Percentiles rank a stretch among this genome's conserved stretches.
Evolutionary conservation across 2,329 filamentous ascomycete species (phyloP).

Genomic region (Shiraia sp.): DNA sequence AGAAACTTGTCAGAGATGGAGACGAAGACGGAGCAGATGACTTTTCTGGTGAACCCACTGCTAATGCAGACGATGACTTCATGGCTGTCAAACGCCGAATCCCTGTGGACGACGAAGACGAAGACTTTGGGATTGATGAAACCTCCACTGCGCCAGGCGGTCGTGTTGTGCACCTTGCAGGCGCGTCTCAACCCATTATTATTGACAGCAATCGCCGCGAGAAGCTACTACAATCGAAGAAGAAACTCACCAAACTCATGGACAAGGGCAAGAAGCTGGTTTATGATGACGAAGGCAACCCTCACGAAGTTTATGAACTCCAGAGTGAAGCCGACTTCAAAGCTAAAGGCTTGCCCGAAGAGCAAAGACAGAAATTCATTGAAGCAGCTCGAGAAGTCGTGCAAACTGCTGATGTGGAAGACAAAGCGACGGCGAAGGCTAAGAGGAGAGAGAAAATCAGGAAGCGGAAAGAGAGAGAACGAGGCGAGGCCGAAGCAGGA

Average conservation of each 20-base stretch:
- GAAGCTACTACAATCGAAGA: slow-evolving; percentile 94
- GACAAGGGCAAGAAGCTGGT: slow-evolving; percentile 82
- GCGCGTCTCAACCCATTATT: slow-evolving; percentile 70
- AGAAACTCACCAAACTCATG: slow-evolving; percentile 89
- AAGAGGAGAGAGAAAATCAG: slow-evolving; percentile 77
- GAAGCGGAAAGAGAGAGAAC: slow-evolving; percentile 70
- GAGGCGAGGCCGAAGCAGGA: slow-evolving; percentile 48
- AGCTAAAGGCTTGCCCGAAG: slow-evolving; percentile 72
- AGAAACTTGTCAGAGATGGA: slow-evolving; percentile 72
- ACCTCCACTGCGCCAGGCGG: slow-evolving; percentile 50
- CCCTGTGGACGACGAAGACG: slow-evolving; percentile 64
- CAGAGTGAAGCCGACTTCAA: slow-evolving; percentile 82
- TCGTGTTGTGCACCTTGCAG: slow-evolving; percentile 65
- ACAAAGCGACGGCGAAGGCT: slow-evolving; percentile 79
- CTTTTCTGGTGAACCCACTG: slow-evolving; percentile 38
- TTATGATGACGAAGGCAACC: slow-evolving; percentile 88
- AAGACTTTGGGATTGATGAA: slow-evolving; percentile 49
- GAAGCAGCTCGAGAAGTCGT: slow-evolving; percentile 74
- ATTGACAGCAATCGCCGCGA: slow-evolving; percentile 95
- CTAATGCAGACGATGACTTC: slow-evolving; percentile 74
- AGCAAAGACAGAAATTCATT: slow-evolving; percentile 77
- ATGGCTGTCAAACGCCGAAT: slow-evolving; percentile 88
- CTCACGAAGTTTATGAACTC: slow-evolving; percentile 85
- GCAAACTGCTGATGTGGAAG: slow-evolving; percentile 73
- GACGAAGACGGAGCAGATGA: slow-evolving; percentile 46